Percentiles rank a stretch among this genome's conserved stretches.
Conservation (phyloP, 257 asterid genomes). For the Nicotiana otophora region DNA sequence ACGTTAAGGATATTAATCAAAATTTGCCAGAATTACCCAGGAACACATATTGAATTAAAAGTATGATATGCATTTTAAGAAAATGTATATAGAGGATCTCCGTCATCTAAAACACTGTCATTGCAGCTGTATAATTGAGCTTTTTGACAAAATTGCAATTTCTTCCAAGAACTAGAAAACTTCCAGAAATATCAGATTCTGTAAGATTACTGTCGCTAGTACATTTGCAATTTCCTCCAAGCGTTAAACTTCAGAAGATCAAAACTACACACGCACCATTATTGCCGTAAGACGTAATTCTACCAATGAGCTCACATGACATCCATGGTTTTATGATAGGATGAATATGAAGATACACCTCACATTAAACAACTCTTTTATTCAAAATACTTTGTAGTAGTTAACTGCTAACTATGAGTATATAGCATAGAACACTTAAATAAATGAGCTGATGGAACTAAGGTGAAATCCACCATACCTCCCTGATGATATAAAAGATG, state of each 20-base stretch:
- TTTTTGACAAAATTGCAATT: not conserved
- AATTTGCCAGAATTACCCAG: not conserved
- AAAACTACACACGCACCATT: not conserved
- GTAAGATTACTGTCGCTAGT: not conserved
- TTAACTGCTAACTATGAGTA: not conserved
- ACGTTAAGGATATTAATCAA: not conserved
- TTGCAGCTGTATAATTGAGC: not conserved
- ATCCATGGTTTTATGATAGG: not conserved
- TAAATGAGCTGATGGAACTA: not conserved
- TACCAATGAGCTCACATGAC: not conserved
- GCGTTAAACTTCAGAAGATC: not conserved
- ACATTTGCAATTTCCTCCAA: not conserved
- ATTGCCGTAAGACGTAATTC: not conserved
- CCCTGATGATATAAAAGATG: constrained; percentile 58
- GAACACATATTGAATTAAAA: not conserved
- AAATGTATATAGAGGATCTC: not conserved
- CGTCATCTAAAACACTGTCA: not conserved
- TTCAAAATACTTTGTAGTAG: not conserved
- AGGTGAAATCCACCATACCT: constrained; percentile 38
- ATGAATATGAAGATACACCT: not conserved
- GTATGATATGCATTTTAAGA: not conserved
- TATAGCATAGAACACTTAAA: not conserved
- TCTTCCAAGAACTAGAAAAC: not conserved
- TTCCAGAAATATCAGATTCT: not conserved
- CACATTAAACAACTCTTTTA: not conserved